Conservation (phyloP, 2,329 filamentous ascomycete species). For the Gaeumannomyces tritici region DNA sequence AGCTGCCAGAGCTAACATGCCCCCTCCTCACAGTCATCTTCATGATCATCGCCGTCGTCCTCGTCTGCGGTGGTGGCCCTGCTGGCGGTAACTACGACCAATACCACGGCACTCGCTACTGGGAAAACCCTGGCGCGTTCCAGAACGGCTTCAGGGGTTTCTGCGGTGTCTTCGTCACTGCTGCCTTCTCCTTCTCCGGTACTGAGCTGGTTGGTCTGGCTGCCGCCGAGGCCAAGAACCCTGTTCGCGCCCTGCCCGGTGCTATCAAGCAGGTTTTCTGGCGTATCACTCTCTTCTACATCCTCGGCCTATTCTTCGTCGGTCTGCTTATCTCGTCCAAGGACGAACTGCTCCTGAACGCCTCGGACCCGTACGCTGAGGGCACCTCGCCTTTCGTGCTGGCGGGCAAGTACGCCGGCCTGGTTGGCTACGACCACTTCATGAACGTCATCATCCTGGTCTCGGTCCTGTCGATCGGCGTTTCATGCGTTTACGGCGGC, state of each 20-base stretch:
- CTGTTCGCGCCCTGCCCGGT: constrained; percentile 61
- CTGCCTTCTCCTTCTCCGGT: constrained; percentile 59
- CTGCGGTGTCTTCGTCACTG: constrained; percentile 59
- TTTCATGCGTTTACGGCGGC: constrained; percentile 44
- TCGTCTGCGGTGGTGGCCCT: constrained; percentile 49
- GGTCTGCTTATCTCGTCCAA: constrained; percentile 33
- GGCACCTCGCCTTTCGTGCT: constrained; percentile 41
- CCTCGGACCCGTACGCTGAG: constrained; percentile 32
- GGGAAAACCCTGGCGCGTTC: constrained; percentile 42
- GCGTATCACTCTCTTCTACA: constrained; percentile 42
- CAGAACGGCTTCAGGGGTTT: constrained; percentile 62
- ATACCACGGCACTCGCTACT: constrained; percentile 31
- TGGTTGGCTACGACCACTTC: constrained; percentile 36
- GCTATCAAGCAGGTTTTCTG: constrained; percentile 67
- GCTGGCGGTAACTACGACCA: constrained; percentile 27
- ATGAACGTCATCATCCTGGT: constrained; percentile 46
- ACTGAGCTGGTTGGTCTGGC: constrained; percentile 62
- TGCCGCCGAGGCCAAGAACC: constrained; percentile 58
- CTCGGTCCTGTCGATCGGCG: constrained; percentile 44
- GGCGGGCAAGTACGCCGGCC: constrained; percentile 35
- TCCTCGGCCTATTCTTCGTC: constrained; percentile 38
- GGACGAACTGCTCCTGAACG: constrained; percentile 32
- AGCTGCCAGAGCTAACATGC: neutral
- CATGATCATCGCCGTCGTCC: constrained; percentile 49
- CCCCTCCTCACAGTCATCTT: constrained; percentile 33